Evolutionary conservation across 2,329 filamentous ascomycete species (phyloP).

Genomic region (Fusarium hainanense): DNA sequence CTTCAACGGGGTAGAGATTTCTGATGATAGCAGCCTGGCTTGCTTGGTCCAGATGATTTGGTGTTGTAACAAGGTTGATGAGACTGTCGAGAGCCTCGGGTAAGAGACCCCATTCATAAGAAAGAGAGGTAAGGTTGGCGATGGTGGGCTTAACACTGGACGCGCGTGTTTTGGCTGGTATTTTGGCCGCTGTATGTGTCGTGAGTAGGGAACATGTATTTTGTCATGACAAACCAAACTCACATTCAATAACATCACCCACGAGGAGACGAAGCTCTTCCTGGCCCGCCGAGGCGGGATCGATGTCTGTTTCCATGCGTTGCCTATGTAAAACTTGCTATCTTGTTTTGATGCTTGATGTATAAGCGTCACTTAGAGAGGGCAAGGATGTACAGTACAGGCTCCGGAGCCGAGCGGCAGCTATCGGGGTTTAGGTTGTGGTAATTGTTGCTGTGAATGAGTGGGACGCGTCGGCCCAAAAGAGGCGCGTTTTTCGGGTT

Average conservation of each 20-base stretch:
- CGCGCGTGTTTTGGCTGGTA: conserved; percentile 73
- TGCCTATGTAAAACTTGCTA: background rate
- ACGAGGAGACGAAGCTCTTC: conserved; percentile 52
- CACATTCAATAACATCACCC: conserved; percentile 52
- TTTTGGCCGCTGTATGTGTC: conserved; percentile 61
- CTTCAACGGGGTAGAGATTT: conserved; percentile 78
- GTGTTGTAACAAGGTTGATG: conserved; percentile 73
- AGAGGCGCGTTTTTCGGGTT: conserved; percentile 34
- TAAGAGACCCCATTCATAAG: conserved; percentile 76
- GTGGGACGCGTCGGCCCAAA: conserved; percentile 40
- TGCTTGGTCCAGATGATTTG: conserved; percentile 79
- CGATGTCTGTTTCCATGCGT: conserved; percentile 38
- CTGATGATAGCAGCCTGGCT: conserved; percentile 76
- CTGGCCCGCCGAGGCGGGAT: conserved; percentile 44
- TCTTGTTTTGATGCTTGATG: too few species aligned
- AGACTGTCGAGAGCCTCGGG: conserved; percentile 69
- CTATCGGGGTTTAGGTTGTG: conserved; percentile 1
- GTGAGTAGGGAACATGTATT: background rate
- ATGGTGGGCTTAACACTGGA: conserved; percentile 72
- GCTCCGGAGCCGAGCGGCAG: conserved; percentile 29
- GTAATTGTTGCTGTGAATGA: conserved; percentile 21
- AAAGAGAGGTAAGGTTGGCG: conserved; percentile 69
- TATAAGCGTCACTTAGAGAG: background rate
- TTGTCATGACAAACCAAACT: conserved; percentile 16
- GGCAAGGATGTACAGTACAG: background rate